phyloP scores from a whole-genome alignment of 2,329 filamentous ascomycete genomes.

The Xylaria sp. region DNA sequence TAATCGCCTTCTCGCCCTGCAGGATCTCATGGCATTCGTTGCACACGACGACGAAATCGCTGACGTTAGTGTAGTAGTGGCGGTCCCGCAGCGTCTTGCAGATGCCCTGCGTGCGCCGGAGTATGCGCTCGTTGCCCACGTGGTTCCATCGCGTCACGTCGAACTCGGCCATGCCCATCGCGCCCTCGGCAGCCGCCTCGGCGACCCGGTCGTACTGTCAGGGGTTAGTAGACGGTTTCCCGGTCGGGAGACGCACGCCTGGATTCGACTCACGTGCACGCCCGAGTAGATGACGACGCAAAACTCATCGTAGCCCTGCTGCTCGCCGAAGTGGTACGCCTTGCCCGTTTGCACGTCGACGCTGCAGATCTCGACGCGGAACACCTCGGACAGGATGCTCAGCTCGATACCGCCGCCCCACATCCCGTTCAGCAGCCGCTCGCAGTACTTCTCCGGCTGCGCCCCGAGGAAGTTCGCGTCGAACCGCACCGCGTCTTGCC shows the following conservation, averaged over 20 bases:
- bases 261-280: slow-evolving; percentile 20
- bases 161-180: slow-evolving; percentile 65
- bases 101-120: slow-evolving; percentile 69
- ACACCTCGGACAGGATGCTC: slow-evolving; percentile 69
- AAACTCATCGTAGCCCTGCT: slow-evolving; percentile 23
- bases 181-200: slow-evolving; percentile 67
- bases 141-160: slow-evolving; percentile 69
- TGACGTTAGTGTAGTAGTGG: slow-evolving; percentile 89
- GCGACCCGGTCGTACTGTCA: slow-evolving; percentile 64
- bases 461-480: slow-evolving; percentile 77
- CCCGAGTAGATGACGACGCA: slow-evolving; percentile 30
- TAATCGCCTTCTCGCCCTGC: slow-evolving; percentile 67
- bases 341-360: slow-evolving; percentile 27
- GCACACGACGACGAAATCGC: slow-evolving; percentile 78
- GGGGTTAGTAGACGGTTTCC: neutral
- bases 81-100: slow-evolving; percentile 69
- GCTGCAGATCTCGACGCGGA: slow-evolving; percentile 28
- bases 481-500: slow-evolving; percentile 73
- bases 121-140: slow-evolving; percentile 64
- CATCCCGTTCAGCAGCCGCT: slow-evolving; percentile 78
- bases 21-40: slow-evolving; percentile 73
- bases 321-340: slow-evolving; percentile 29
- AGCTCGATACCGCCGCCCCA: slow-evolving; percentile 96
- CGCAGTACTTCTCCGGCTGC: slow-evolving; percentile 75
- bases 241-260: neutral